Base-by-base conservation (phyloP, 805 yeast species). In the Yamadazyma endophytica region DNA sequence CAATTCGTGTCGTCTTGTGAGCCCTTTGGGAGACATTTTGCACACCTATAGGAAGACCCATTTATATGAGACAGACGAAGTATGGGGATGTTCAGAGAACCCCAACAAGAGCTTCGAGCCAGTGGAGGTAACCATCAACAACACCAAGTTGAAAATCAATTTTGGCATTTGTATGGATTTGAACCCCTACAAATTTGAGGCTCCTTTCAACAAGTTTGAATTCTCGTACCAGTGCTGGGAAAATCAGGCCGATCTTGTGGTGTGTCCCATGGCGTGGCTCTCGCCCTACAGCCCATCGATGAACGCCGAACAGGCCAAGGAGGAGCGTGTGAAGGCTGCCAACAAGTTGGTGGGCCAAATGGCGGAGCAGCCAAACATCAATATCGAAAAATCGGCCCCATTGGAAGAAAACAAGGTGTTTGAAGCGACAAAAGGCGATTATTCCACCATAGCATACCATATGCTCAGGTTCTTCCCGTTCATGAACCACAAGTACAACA, bases 131-230 rank as follows among this genome's bases (percentile, higher is more conserved):
- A 36, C 45, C 3, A 26, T 49, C 13, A 46, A 48, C 16, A 12
- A 24, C 11, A 27, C 17, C 4, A 21, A 23, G 15, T 37, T 56
- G 8, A 40, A 41, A 2, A 61, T 82, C 1, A 69, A 79, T 20
- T 65, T 89, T 33, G 97, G 96, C 0, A 87, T 89, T 5, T 89
- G 97, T 52, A 89, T 89, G 97, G 97, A 89, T 58, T 55, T 89
- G 39, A 88, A 85, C 52, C 96, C 96, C 0, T 82, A 84, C 53
- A 69, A 83, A 50, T 89, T 89, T 53, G 64, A 73, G 40, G 87
- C 95, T 1, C 88, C 94, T 1, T 88, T 86, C 56, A 64, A 70
- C 21, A 68, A 64, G 16, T 86, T 73, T 50, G 97, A 89, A 54
- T 85, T 83, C 54, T 70, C 89, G 0, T 52, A 56, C 17, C 64